phyloP scores from a whole-genome alignment of 2,329 filamentous ascomycete species.

The Colletotrichum lentis region DNA sequence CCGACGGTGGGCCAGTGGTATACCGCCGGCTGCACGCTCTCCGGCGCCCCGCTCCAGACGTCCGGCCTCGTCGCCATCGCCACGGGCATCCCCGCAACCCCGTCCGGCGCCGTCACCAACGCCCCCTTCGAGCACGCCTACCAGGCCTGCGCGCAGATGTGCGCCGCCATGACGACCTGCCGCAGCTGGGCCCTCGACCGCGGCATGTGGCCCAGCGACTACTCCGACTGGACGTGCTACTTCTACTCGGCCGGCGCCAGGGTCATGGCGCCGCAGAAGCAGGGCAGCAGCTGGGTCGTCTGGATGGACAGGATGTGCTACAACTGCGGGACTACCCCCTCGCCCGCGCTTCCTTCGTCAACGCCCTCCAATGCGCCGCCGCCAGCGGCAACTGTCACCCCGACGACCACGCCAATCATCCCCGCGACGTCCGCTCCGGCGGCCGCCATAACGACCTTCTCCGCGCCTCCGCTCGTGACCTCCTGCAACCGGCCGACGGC shows the following conservation, averaged over 20 bases:
- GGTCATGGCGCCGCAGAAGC: slow-evolving; percentile 20
- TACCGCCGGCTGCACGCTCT: slow-evolving; percentile 22
- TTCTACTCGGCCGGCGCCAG: slow-evolving; percentile 26
- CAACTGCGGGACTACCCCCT: neutral
- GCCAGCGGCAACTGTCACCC: neutral
- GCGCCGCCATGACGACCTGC: slow-evolving; percentile 10
- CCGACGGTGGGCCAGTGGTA: slow-evolving; percentile 21
- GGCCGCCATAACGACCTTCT: slow-evolving; percentile 9
- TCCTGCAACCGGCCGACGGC: slow-evolving; percentile 12
- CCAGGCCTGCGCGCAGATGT: slow-evolving; percentile 29
- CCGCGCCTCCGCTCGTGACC: slow-evolving; percentile 10
- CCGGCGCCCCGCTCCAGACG: slow-evolving; percentile 14
- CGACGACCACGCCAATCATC: neutral
- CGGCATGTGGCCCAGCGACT: slow-evolving; percentile 20
- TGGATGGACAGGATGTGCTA: slow-evolving; percentile 28
- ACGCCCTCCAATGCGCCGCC: neutral
- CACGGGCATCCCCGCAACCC: slow-evolving; percentile 18
- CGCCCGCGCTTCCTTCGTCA: neutral
- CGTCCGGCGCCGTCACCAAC: neutral
- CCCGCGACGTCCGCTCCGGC: neutral
- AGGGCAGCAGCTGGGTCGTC: slow-evolving; percentile 19
- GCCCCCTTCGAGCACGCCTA: slow-evolving; percentile 8
- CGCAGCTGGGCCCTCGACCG: slow-evolving; percentile 26
- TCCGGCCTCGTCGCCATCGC: slow-evolving; percentile 16
- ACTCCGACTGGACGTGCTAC: slow-evolving; percentile 26